These are phyloP conservation scores for Fragaria iinumae DNA, from an alignment of 306 rosid genomes.

Conservation along the genomic window DNA sequence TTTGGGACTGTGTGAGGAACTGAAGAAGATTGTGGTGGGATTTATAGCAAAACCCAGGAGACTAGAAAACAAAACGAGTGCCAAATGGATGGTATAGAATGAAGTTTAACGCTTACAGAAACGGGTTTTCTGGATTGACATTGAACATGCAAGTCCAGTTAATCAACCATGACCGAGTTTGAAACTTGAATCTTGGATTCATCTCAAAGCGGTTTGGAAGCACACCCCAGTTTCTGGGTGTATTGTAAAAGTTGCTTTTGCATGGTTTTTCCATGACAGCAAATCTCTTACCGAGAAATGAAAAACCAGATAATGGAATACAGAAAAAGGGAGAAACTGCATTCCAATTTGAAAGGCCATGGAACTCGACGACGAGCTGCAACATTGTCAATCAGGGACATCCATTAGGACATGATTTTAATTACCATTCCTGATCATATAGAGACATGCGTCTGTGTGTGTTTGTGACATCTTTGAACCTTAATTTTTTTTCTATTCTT, in stretches of 20 bases:
- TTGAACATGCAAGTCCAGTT: neutral
- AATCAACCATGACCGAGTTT: neutral
- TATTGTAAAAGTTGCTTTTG: neutral
- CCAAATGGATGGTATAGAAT: slow-evolving; percentile 21
- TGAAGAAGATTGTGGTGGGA: neutral
- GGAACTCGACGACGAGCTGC: too few species aligned
- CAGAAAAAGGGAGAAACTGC: too few species aligned
- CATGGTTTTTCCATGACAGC: neutral
- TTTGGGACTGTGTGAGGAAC: slow-evolving; percentile 13
- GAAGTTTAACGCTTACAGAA: slow-evolving; percentile 3
- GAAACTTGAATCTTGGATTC: neutral
- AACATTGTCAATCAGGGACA: too few species aligned
- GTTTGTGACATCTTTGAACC: too few species aligned
- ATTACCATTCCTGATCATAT: too few species aligned
- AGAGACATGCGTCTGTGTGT: too few species aligned
- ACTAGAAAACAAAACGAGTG: slow-evolving; percentile 7
- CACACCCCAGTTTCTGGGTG: neutral
- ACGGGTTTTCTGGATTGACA: neutral
- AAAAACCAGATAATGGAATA: too few species aligned
- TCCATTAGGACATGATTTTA: too few species aligned
- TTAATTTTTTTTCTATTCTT: too few species aligned
- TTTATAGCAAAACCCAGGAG: slow-evolving; percentile 13
- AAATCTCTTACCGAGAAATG: too few species aligned
- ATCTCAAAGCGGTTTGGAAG: neutral
- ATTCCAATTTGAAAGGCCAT: too few species aligned